A percentile compares a stretch with the other conserved stretches of the same genome.
These are phyloP conservation scores for Raphanus raphanistrum DNA, from an alignment of 345 rosid species.

Conservation along the genomic window DNA sequence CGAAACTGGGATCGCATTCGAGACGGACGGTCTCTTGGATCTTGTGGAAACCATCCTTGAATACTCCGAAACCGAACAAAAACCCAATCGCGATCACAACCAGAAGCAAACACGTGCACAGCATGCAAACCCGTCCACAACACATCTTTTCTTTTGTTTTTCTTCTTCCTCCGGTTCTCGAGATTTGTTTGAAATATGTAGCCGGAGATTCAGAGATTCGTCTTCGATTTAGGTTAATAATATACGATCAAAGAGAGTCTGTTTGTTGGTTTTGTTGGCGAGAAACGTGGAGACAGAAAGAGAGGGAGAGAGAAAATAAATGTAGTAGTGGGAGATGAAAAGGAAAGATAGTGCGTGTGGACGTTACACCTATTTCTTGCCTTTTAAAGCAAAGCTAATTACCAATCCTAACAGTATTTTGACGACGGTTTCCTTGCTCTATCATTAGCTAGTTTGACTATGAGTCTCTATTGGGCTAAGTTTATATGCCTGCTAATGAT, in stretches of 20 bases:
- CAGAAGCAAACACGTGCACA: constrained; percentile 64
- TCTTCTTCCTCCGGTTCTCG: not conserved
- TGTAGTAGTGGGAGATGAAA: constrained; percentile 24
- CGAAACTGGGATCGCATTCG: constrained; percentile 42
- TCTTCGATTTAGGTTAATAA: not conserved
- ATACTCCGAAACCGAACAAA: constrained; percentile 82
- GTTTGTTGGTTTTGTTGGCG: constrained; percentile 29
- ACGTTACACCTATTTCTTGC: constrained; percentile 30
- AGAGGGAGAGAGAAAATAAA: not conserved
- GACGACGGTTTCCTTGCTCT: not conserved
- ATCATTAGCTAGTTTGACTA: not conserved
- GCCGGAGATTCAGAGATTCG: constrained; percentile 38
- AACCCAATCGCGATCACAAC: constrained; percentile 70
- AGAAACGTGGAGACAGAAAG: constrained; percentile 18
- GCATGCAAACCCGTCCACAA: constrained; percentile 71
- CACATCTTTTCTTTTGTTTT: constrained; percentile 49
- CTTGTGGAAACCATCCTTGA: constrained; percentile 78
- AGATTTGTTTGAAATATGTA: not conserved
- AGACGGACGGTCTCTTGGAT: constrained; percentile 58
- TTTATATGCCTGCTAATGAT: not conserved
- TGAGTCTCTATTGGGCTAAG: not conserved
- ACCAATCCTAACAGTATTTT: not conserved
- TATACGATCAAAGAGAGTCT: not conserved
- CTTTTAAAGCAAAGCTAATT: constrained; percentile 35
- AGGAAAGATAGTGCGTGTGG: constrained; percentile 1